Base-by-base conservation (phyloP, 345 rosid genomes). In the Erucastrum elatum region DNA sequence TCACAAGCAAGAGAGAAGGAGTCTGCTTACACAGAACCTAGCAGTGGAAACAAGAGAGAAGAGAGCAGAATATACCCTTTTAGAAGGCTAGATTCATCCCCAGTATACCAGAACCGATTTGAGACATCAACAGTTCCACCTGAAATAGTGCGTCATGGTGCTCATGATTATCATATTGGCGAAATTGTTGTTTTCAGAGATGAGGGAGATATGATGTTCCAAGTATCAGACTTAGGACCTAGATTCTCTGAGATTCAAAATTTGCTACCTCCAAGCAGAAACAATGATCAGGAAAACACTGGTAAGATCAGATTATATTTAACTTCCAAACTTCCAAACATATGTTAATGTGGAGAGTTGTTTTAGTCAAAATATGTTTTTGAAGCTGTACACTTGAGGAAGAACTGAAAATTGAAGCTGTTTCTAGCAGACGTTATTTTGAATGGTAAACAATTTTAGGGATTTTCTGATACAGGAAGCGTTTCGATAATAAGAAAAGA, bases 161-260 rank as follows among this genome's bases (percentile, higher is more conserved):
- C 61, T 71, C 27, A 78, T 65, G 27, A 56, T 66, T 26, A 65
- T 30, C 72, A 1, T 29, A 29, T 30, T n/a, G 68, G 81, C 2
- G 67, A 78, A 3, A 55, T 78, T 6, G 9, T 72, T 0, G 0
- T 65, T 65, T 3, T 78, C 6, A 71, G 53, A 58, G 44, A 37
- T 37, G 29, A 71, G 41, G 68, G 67, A 72, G 53, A 78, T 8
- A 12, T 41, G 51, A 58, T 78, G n/a, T 65, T 78, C 2, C 66
- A 56, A 44, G 39, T 65, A 6, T 51, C 72, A 0, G 35, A 31
- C 8, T 71, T 78, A 15, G 51, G 72, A 56, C 61, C 80, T 8
- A 46, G 33, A 2, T 59, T 59, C 64, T 59, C 15, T 59, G 64
- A 10, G 64, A 26, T 26, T 59, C 33, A 12, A 59, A 29, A 59